Evolutionary conservation across 1,284 basidiomycete genomes (phyloP).

Genomic region (Tilletia indica): DNA sequence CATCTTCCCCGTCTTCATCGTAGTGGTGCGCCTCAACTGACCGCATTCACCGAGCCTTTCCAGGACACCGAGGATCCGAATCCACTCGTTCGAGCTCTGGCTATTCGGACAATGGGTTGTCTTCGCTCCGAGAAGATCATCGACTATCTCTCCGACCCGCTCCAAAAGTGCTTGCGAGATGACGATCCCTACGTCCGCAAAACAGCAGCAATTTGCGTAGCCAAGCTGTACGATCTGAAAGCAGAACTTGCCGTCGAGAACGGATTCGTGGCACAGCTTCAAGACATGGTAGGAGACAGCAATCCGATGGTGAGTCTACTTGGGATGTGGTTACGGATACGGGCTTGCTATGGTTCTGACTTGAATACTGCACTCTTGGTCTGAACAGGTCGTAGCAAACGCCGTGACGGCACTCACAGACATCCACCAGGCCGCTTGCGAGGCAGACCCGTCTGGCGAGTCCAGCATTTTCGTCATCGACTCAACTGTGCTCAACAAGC

Average conservation of each 20-base stretch:
- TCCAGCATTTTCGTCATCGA: conserved; percentile 79
- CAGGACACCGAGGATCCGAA: conserved; percentile 95
- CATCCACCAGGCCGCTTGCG: conserved; percentile 67
- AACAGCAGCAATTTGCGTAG: conserved; percentile 89
- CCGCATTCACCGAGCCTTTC: background rate
- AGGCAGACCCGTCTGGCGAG: conserved; percentile 32
- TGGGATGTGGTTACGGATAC: background rate
- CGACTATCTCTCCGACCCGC: conserved; percentile 90
- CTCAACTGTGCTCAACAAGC: conserved; percentile 75
- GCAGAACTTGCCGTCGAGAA: conserved; percentile 91
- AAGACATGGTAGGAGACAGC: conserved; percentile 82
- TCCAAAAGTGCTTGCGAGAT: conserved; percentile 84
- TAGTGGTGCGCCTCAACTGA: background rate
- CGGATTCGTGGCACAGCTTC: conserved; percentile 83
- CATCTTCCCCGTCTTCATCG: background rate
- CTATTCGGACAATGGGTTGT: conserved; percentile 97
- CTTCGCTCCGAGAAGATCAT: conserved; percentile 97
- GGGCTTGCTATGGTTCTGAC: background rate
- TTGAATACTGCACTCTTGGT: background rate
- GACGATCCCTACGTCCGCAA: conserved; percentile 98
- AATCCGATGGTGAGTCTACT: conserved; percentile 77
- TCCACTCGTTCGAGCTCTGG: conserved; percentile 89
- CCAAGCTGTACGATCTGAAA: conserved; percentile 94
- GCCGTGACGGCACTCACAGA: conserved; percentile 89
- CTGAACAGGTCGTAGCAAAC: conserved; percentile 75